A percentile compares a stretch with the other conserved stretches of the same genome.
Evolutionary conservation across 2,329 filamentous ascomycete genomes (phyloP).

Genomic region (Chaetomium globosum): DNA sequence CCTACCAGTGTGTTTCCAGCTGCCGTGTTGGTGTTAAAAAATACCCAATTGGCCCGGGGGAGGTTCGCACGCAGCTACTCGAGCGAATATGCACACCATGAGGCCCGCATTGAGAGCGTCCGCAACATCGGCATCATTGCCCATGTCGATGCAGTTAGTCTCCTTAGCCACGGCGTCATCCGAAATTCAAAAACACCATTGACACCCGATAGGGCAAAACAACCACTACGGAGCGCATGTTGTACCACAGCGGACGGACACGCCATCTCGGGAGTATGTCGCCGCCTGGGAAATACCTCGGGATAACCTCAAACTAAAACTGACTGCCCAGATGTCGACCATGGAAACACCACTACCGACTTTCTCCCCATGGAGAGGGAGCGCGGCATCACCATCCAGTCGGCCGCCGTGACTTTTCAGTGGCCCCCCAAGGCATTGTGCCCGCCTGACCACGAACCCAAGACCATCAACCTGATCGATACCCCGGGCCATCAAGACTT

Average conservation of each 20-base stretch:
- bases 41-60: slow-evolving; percentile 21
- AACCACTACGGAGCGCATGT: slow-evolving; percentile 97
- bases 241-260: slow-evolving; percentile 92
- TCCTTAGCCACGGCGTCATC: not conserved
- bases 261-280: slow-evolving; percentile 72
- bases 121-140: slow-evolving; percentile 98
- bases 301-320: not conserved
- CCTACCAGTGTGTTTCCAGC: not conserved
- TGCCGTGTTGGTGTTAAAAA: slow-evolving; percentile 27
- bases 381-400: slow-evolving; percentile 95
- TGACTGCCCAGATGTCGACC: slow-evolving; percentile 72
- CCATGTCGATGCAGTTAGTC: slow-evolving; percentile 83
- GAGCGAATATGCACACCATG: slow-evolving; percentile 40
- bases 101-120: slow-evolving; percentile 61
- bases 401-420: slow-evolving; percentile 89
- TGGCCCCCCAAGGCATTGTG: slow-evolving; percentile 67
- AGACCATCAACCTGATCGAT: slow-evolving; percentile 89
- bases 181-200: slow-evolving; percentile 20
- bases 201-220: slow-evolving; percentile 72
- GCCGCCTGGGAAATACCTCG: not conserved
- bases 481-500: slow-evolving; percentile 97
- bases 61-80: slow-evolving; percentile 27
- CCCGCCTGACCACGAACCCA: slow-evolving; percentile 48
- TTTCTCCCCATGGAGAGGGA: slow-evolving; percentile 91
- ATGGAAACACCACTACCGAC: slow-evolving; percentile 95